phyloP scores from a whole-genome alignment of 1,284 basidiomycete species.

The Cutaneotrichosporon sp. region DNA sequence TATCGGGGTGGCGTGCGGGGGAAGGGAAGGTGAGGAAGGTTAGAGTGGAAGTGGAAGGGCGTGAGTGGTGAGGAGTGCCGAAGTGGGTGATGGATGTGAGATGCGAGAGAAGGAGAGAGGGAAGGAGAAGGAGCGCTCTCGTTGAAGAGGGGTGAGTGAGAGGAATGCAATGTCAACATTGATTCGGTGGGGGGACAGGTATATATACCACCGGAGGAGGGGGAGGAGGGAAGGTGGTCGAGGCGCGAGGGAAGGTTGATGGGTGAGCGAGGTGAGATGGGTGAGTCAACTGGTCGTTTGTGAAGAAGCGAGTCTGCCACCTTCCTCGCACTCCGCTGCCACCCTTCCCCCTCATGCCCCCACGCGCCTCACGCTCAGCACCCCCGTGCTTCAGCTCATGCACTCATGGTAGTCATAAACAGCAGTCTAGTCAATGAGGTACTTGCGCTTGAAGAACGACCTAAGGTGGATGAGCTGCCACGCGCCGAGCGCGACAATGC shows the following conservation, averaged over 20 bases:
- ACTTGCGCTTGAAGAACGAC: constrained; percentile 94
- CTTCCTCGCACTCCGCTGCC: not conserved
- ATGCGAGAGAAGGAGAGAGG: not conserved
- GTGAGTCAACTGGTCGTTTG: not conserved
- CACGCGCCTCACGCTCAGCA: not conserved
- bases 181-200: not conserved
- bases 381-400: not conserved
- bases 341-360: not conserved
- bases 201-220: too few relatives aligned
- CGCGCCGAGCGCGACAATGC: constrained; percentile 77
- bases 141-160: not conserved
- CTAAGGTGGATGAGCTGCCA: constrained; percentile 93
- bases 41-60: too few relatives aligned
- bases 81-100: not conserved
- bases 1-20: not conserved
- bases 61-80: constrained; percentile 7
- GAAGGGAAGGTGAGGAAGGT: constrained; percentile 5
- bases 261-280: not conserved
- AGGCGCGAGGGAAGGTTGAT: not conserved
- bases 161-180: not conserved
- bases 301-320: not conserved
- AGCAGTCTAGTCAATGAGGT: constrained; percentile 71
- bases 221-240: too few relatives aligned
- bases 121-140: too few relatives aligned
- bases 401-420: not conserved